A percentile compares a stretch with the other conserved stretches of the same genome.
Evolutionary conservation across 208 protist species (phyloP).

Genomic region (Trypanosoma caninum): DNA sequence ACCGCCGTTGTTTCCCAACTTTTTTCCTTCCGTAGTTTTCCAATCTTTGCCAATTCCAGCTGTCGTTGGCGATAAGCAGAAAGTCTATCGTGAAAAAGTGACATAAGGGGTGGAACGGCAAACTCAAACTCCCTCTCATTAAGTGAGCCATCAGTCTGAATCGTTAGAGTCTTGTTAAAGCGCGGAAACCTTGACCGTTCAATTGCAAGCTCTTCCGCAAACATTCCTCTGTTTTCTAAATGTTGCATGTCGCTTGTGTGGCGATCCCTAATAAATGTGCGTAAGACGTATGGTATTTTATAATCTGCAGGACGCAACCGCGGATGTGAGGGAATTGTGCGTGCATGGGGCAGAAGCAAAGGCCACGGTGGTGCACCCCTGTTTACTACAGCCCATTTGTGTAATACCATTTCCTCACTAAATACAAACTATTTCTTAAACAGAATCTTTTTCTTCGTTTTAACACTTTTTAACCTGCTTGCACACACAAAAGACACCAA

Average conservation of each 20-base stretch:
- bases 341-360: slow-evolving; percentile 61
- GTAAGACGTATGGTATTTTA: slow-evolving; percentile 85
- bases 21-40: slow-evolving; percentile 49
- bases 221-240: slow-evolving; percentile 89
- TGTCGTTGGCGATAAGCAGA: slow-evolving; percentile 79
- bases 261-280: slow-evolving; percentile 81
- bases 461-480: too few species aligned
- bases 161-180: slow-evolving; percentile 64
- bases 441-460: too few species aligned
- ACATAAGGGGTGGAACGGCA: slow-evolving; percentile 73
- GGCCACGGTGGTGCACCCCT: slow-evolving; percentile 61
- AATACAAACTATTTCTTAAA: too few species aligned
- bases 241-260: slow-evolving; percentile 86
- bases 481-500: too few species aligned
- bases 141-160: slow-evolving; percentile 87
- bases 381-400: slow-evolving; percentile 89
- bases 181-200: slow-evolving; percentile 84
- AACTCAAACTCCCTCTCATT: slow-evolving; percentile 90
- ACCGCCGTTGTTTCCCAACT: slow-evolving; percentile 62
- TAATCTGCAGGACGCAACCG: slow-evolving; percentile 72
- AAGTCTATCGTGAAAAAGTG: slow-evolving; percentile 83
- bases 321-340: slow-evolving; percentile 48
- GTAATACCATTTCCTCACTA: slow-evolving; percentile 87
- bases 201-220: slow-evolving; percentile 84
- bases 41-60: slow-evolving; percentile 78